Conservation (phyloP, 768 basidiomycete species). For the Ramaria rubella region DNA sequence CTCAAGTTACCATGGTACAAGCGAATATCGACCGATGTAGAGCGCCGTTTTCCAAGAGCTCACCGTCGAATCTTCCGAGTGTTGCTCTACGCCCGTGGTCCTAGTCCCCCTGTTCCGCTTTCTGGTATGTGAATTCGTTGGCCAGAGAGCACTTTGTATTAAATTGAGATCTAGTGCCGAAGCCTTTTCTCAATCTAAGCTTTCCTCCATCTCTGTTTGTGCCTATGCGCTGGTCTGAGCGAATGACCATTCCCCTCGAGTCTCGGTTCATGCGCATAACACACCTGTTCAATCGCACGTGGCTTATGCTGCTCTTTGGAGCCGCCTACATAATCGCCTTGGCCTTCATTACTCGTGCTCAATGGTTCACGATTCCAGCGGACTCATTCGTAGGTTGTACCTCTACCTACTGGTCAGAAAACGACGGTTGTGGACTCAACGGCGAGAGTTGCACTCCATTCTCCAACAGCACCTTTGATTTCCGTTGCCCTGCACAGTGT, state of each 20-base stretch:
- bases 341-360: constrained; percentile 64
- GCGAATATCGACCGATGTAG: neutral
- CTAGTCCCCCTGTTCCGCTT: constrained; percentile 2
- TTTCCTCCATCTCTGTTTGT: neutral
- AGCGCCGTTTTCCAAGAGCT: constrained; percentile 1
- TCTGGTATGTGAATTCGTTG: neutral
- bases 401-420: constrained; percentile 60
- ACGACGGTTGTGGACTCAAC: constrained; percentile 69
- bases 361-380: constrained; percentile 64
- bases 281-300: constrained; percentile 42
- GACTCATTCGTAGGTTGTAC: constrained; percentile 63
- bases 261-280: constrained; percentile 45
- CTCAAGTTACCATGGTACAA: neutral
- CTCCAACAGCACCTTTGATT: constrained; percentile 52
- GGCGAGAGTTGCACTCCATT: constrained; percentile 63
- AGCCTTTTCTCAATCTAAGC: constrained; percentile 5
- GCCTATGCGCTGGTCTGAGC: neutral
- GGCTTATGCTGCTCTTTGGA: constrained; percentile 49
- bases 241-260: constrained; percentile 37
- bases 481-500: constrained; percentile 78
- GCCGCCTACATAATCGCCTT: constrained; percentile 64
- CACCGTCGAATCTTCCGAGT: neutral
- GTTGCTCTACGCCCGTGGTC: constrained; percentile 1
- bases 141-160: neutral
- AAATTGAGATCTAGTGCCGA: constrained; percentile 1